Base-by-base conservation (phyloP, 2,329 filamentous ascomycete genomes). In the Plenodomus biglobosus region DNA sequence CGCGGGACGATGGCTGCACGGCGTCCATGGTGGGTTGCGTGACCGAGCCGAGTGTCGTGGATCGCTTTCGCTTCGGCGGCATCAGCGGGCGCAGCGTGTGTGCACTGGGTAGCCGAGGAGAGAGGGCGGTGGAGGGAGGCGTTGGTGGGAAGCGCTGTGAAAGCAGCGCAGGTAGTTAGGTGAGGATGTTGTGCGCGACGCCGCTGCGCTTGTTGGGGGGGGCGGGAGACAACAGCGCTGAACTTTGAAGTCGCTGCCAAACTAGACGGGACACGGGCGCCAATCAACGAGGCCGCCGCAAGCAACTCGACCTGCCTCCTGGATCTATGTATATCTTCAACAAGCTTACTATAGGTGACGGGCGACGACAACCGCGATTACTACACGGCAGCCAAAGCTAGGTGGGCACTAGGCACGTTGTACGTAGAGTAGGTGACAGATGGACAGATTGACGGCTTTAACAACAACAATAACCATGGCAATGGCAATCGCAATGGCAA, bases 41-140 rank as follows among this genome's bases (percentile, higher is more conserved):
- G 54, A 76, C 72, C 22, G 72, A 78, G 57, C 78, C 71, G 17
- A 76, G 73, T 53, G 79, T 81, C 50, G 77, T 76, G 46, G 81
- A 82, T 71, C 92, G 85, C 82, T 96, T 96, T 74, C 92, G 87
- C 80, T 96, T 96, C 62, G 76, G 72, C 49, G 74, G 68, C 70
- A 72, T 72, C 43, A 46, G 52, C 52, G 49, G 44, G 38, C 13
- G 27, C 27, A 32, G 3, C 3, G 6, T 11, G 27, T 32, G 8
- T 15, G 35, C 16, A 3, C 8, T 4, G 8, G 8, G 8, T 32
- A 24, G 22, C 22, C 32, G 15, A n/a, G 32, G 35, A 8, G 35
- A 8, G 7, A 18, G 16, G 35, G 35, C 13, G 18, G 18, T 18
- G 35, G 3, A 11, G 16, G 6, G 35, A 4, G 8, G 8, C 3